These are phyloP conservation scores for Pycnococcus provasolii DNA, from an alignment of 139 green algal genomes.

Conservation along the genomic window DNA sequence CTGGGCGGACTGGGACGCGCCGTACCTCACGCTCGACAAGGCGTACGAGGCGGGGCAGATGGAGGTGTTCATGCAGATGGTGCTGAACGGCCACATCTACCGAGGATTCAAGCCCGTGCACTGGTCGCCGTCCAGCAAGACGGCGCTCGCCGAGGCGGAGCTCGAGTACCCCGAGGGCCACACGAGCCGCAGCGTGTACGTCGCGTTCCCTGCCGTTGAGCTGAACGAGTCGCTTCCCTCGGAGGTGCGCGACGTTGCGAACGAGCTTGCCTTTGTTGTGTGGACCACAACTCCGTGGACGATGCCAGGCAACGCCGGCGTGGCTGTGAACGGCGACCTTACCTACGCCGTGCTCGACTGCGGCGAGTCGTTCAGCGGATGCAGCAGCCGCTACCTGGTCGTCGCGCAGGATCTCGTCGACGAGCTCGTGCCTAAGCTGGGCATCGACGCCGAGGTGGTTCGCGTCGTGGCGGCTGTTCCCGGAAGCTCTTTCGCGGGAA, in stretches of 20 bases:
- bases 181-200: conserved; percentile 73
- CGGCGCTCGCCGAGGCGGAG: conserved; percentile 93
- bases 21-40: conserved; percentile 83
- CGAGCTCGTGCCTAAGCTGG: conserved; percentile 55
- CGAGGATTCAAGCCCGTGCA: conserved; percentile 88
- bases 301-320: conserved; percentile 91
- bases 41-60: conserved; percentile 41
- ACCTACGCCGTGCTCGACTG: conserved; percentile 69
- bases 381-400: conserved; percentile 21
- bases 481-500: conserved; percentile 61
- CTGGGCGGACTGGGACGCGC: conserved; percentile 39
- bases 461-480: conserved; percentile 41
- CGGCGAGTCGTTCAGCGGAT: neutral
- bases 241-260: conserved; percentile 9
- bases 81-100: conserved; percentile 90
- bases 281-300: conserved; percentile 99
- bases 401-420: conserved; percentile 66
- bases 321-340: conserved; percentile 84
- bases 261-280: conserved; percentile 56
- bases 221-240: conserved; percentile 11
- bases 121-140: conserved; percentile 85
- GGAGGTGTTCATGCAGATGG: conserved; percentile 88
- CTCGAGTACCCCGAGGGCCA: conserved; percentile 97
- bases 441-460: conserved; percentile 34
- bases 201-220: conserved; percentile 60